phyloP scores from a whole-genome alignment of 495 filamentous ascomycete genomes.

The Xylaria castorea region DNA sequence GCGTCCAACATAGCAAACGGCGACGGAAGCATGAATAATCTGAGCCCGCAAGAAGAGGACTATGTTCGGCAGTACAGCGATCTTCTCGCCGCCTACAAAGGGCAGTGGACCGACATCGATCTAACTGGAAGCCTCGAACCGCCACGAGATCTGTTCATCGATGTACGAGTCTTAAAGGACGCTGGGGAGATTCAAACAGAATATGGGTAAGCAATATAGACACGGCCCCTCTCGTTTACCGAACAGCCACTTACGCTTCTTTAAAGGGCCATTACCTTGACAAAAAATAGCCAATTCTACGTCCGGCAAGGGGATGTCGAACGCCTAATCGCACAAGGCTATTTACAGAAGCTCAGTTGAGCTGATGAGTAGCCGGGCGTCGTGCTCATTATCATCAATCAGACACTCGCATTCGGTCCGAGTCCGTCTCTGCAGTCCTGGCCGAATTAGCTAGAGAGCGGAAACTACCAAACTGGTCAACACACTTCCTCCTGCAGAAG shows the following conservation, averaged over 20 bases:
- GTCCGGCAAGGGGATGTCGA: constrained; percentile 97
- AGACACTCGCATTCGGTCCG: neutral
- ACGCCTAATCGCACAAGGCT: constrained; percentile 93
- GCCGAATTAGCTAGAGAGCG: neutral
- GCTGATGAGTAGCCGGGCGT: neutral
- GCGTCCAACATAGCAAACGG: constrained; percentile 44
- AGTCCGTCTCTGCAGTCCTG: neutral
- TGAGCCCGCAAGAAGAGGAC: constrained; percentile 97
- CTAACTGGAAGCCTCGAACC: constrained; percentile 94
- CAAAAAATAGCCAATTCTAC: constrained; percentile 97
- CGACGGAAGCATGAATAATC: constrained; percentile 66
- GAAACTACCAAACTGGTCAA: neutral
- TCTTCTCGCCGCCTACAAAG: constrained; percentile 93
- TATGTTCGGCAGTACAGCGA: constrained; percentile 92
- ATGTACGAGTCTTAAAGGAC: constrained; percentile 95
- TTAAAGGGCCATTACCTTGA: constrained; percentile 87
- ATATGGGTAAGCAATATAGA: constrained; percentile 76
- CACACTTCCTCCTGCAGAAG: neutral
- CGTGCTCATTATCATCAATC: neutral
- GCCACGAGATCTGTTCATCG: constrained; percentile 94
- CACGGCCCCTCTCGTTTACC: constrained; percentile 9
- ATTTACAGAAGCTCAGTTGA: constrained; percentile 83
- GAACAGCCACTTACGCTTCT: constrained; percentile 32
- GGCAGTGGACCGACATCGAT: constrained; percentile 98
- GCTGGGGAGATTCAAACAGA: constrained; percentile 99